phyloP scores from a whole-genome alignment of 1,139 yeast species.

The Candida tropicalis region DNA sequence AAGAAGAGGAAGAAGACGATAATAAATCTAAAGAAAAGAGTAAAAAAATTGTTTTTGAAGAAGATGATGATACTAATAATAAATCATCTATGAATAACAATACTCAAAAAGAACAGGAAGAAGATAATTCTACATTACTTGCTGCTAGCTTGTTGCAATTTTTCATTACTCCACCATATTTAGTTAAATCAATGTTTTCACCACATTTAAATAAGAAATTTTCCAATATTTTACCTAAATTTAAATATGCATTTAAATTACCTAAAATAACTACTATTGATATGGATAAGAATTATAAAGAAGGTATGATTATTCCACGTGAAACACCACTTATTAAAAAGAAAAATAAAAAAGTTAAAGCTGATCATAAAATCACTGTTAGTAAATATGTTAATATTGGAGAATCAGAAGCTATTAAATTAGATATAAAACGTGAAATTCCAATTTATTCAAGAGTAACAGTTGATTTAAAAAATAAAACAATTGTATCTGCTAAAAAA shows the following conservation, averaged over 20 bases:
- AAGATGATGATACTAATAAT: conserved; percentile 22
- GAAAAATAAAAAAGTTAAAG: conserved; percentile 45
- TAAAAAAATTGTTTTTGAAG: conserved; percentile 37
- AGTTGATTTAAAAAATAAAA: conserved; percentile 62
- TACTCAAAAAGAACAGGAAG: conserved; percentile 18
- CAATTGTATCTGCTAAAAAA: conserved; percentile 68
- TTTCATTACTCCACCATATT: conserved; percentile 85
- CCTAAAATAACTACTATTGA: conserved; percentile 69
- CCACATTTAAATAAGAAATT: conserved; percentile 26
- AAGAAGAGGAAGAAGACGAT: conserved; percentile 19
- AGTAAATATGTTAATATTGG: conserved; percentile 75
- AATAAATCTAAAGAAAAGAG: conserved; percentile 31
- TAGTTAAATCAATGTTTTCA: conserved; percentile 63
- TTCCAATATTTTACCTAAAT: conserved; percentile 31
- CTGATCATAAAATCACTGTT: conserved; percentile 52
- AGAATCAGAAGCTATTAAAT: conserved; percentile 53
- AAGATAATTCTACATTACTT: conserved; percentile 44
- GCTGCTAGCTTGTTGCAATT: conserved; percentile 76
- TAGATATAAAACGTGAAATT: conserved; percentile 57
- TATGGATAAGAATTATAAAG: conserved; percentile 45
- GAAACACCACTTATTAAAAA: conserved; percentile 41
- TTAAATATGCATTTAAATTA: conserved; percentile 66
- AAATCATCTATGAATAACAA: conserved; percentile 13
- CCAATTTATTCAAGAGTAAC: conserved; percentile 84
- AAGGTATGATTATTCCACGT: conserved; percentile 72